Evolutionary conservation across 345 rosid genomes (phyloP), one percentile per base, ranked within the genome.

Genomic region (Citropsis articulata): DNA sequence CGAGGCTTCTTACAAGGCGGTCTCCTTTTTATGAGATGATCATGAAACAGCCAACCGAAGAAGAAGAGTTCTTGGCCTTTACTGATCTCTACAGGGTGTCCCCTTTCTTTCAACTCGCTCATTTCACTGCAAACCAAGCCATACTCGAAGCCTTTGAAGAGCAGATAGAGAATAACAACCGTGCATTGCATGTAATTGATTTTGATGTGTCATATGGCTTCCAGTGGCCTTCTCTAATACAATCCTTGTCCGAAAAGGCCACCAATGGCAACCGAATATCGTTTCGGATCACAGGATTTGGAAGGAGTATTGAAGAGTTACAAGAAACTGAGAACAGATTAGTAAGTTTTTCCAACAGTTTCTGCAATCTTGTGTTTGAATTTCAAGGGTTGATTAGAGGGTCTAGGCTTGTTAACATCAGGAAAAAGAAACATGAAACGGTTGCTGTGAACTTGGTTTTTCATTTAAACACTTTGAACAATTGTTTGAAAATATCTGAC

Each of bases 181-280:
- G 83, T 2, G 84, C 90, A 9, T 79, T 91, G 40, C 95, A 91
- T 36, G 86, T 91, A 6, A 66, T 91, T 22, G 95, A 91, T 53
- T 89, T 91, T 30, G 91, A 89, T 22, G 87, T 87, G 64, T 88
- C 87, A 0, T 84, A 87, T 35, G 95, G 95, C 6, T 89, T 91
- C 61, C 93, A 91, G 5, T 89, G 95, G 95, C 95, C 95, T 22
- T 91, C 93, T 9, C 79, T 91, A 8, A 89, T 91, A n/a, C 95
- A 91, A 60, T 89, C 95, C 4, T 64, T 89, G 1, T 91, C 93
- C 1, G 95, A 91, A 14, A 89, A 87, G 77, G 90, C 92, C 0
- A 81, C 85, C 2, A 9, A 2, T 1, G 60, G 73, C 21, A 85
- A 85, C 38, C 75, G 82, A 12, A 81, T 87, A 13, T 88, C 89